A percentile compares a stretch with the other conserved stretches of the same genome.
These are phyloP conservation scores for Grifola frondosa DNA, from an alignment of 1,284 basidiomycete genomes.

Conservation along the genomic window DNA sequence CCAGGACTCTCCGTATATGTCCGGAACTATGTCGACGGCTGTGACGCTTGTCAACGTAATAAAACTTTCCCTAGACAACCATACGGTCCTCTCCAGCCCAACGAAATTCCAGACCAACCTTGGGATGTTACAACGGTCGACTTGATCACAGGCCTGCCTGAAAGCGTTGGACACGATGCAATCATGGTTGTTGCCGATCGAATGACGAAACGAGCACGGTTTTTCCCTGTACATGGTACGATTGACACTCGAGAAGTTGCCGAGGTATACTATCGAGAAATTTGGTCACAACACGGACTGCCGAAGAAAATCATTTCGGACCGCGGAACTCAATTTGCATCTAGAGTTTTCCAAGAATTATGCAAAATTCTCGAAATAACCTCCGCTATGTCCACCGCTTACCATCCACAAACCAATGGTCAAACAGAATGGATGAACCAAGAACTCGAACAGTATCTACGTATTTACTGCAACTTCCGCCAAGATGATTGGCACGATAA, in stretches of 20 bases:
- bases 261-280: background rate
- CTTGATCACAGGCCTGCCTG: too few species aligned
- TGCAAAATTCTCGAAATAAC: background rate
- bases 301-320: background rate
- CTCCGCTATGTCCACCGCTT: conserved; percentile 4
- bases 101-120: background rate
- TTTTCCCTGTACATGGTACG: too few species aligned
- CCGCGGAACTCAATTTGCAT: background rate
- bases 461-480: conserved; percentile 1
- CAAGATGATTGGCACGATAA: too few species aligned
- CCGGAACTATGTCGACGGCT: background rate
- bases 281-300: background rate
- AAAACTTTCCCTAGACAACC: background rate
- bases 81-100: background rate
- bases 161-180: too few species aligned
- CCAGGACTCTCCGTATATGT: background rate
- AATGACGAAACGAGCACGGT: too few species aligned
- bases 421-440: conserved; percentile 1
- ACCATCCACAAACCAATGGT: conserved; percentile 3
- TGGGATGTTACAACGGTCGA: too few species aligned
- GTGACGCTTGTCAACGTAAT: background rate
- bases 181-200: too few species aligned
- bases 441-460: background rate
- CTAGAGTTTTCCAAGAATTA: background rate
- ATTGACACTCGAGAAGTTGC: too few species aligned